phyloP scores from a whole-genome alignment of 179 eudicot genomes.

The Amaranthus tricolor region DNA sequence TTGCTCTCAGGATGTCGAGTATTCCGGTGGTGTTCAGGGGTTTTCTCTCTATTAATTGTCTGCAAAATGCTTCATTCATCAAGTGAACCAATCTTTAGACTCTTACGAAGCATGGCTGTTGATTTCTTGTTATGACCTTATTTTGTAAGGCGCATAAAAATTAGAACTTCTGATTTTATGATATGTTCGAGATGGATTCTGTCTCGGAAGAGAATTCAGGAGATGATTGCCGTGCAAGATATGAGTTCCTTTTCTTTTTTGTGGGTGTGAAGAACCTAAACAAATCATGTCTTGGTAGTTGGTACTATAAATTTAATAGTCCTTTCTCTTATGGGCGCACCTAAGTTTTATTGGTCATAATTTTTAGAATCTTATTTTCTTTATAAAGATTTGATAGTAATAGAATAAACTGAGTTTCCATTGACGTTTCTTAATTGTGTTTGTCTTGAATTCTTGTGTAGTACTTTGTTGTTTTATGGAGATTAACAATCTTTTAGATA shows the following conservation, averaged over 20 bases:
- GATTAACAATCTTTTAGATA: too few relatives aligned
- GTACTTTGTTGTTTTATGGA: too few relatives aligned
- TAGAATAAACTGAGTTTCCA: not conserved
- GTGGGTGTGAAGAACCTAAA: not conserved
- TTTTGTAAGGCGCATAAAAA: not conserved
- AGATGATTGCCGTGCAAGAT: constrained; percentile 1
- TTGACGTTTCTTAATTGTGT: not conserved
- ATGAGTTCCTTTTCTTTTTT: not conserved
- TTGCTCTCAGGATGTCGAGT: constrained; percentile 19
- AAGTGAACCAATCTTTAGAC: constrained; percentile 1
- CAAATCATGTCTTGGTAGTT: not conserved
- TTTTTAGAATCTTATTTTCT: not conserved
- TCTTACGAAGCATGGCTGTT: constrained; percentile 5
- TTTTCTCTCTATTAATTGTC: constrained; percentile 12
- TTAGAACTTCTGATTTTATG: constrained; percentile 7
- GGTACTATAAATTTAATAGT: not conserved
- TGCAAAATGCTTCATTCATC: not conserved
- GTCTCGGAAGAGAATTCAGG: not conserved
- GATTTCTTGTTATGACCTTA: not conserved
- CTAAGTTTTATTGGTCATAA: not conserved
- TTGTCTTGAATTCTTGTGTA: too few relatives aligned
- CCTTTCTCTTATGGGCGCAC: not conserved
- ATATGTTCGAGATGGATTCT: not conserved
- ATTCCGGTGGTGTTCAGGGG: constrained; percentile 14
- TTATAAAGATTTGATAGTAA: too few relatives aligned